Evolutionary conservation across 192 early-diverging fungal genomes (phyloP).

Genomic region (Backusella westeae): DNA sequence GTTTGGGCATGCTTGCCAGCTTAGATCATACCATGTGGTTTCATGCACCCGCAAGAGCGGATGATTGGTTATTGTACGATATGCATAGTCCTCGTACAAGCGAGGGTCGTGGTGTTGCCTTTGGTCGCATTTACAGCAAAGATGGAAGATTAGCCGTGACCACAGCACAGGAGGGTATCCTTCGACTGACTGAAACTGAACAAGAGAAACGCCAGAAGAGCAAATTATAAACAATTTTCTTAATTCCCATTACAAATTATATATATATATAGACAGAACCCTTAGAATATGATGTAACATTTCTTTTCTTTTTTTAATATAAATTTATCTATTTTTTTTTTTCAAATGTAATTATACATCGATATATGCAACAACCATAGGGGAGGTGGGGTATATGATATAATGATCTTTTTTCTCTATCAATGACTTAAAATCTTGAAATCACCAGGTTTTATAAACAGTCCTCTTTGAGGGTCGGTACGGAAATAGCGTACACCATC

Average conservation of each 20-base stretch:
- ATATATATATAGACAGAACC: neutral
- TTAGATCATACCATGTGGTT: constrained; percentile 84
- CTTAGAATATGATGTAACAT: neutral
- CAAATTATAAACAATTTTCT: neutral
- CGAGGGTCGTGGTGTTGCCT: constrained; percentile 70
- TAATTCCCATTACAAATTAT: neutral
- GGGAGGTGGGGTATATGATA: neutral
- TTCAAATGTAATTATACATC: neutral
- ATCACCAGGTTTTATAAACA: constrained; percentile 29
- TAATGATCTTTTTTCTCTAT: neutral
- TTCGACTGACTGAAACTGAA: constrained; percentile 38
- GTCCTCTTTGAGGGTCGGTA: constrained; percentile 25
- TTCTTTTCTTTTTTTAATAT: neutral
- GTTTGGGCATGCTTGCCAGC: constrained; percentile 57
- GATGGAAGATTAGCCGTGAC: constrained; percentile 80
- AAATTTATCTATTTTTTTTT: neutral
- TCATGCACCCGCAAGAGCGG: constrained; percentile 78
- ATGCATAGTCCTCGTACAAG: constrained; percentile 70
- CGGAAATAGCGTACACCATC: constrained; percentile 28
- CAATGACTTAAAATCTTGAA: constrained; percentile 13
- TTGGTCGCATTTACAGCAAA: constrained; percentile 73
- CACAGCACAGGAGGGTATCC: constrained; percentile 82
- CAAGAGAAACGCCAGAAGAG: neutral
- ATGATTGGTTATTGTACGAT: constrained; percentile 85
- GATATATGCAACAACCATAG: neutral